A percentile compares a stretch with the other conserved stretches of the same genome.
These are phyloP conservation scores for Colletotrichum salicis DNA, from an alignment of 2,329 filamentous ascomycete species.

Conservation along the genomic window DNA sequence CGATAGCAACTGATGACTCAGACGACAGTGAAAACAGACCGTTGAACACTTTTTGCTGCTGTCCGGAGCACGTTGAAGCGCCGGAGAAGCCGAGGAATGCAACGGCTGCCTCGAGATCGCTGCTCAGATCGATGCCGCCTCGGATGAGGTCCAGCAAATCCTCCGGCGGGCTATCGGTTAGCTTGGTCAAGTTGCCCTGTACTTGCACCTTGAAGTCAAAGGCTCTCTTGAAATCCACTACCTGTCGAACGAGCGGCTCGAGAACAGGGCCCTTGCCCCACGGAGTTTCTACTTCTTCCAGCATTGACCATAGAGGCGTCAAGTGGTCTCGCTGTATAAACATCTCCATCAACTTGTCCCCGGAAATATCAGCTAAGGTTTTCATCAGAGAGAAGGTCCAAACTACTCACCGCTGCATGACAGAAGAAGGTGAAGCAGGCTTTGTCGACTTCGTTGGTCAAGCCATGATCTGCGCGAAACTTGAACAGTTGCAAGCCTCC, in stretches of 20 bases:
- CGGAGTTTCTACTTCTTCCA: conserved; percentile 16
- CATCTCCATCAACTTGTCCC: conserved; percentile 17
- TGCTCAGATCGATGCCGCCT: not conserved
- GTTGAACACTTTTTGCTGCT: conserved; percentile 12
- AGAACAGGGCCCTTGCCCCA: conserved; percentile 8
- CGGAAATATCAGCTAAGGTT: not conserved
- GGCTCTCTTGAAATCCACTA: conserved; percentile 16
- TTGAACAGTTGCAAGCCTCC: conserved; percentile 28
- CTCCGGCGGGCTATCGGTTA: not conserved
- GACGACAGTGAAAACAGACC: not conserved
- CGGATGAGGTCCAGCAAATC: conserved; percentile 1
- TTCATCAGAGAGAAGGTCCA: not conserved
- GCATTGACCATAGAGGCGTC: conserved; percentile 9
- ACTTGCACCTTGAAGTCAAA: conserved; percentile 9
- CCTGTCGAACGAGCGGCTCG: conserved; percentile 14
- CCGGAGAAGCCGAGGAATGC: conserved; percentile 2
- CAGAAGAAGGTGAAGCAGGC: conserved; percentile 22
- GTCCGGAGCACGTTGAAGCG: not conserved
- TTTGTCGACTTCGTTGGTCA: conserved; percentile 24
- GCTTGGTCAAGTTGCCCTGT: not conserved
- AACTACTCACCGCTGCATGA: conserved; percentile 17
- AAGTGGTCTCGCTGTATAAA: conserved; percentile 27
- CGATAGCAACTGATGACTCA: not conserved
- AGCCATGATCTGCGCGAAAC: conserved; percentile 19
- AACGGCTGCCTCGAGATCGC: not conserved